phyloP scores from a whole-genome alignment of 2,329 filamentous ascomycete genomes.

The Diaporthe vaccinii region DNA sequence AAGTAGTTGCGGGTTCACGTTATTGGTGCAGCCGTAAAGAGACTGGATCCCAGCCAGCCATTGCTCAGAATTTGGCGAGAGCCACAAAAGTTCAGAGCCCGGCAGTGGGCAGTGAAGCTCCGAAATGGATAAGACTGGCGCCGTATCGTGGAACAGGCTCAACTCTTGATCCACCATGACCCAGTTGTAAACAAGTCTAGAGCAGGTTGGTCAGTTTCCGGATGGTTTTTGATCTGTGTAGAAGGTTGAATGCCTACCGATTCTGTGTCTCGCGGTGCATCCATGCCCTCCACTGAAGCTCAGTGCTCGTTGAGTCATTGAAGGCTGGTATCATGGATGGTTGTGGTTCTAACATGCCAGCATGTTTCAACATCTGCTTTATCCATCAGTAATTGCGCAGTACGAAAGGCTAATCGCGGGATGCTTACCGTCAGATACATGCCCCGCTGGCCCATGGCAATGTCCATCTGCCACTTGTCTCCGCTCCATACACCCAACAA shows the following conservation, averaged over 20 bases:
- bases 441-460: conserved; percentile 79
- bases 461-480: conserved; percentile 84
- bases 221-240: not conserved
- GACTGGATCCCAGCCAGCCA: conserved; percentile 73
- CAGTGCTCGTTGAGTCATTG: conserved; percentile 58
- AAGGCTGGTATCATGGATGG: conserved; percentile 59
- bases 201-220: not conserved
- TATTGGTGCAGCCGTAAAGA: conserved; percentile 65
- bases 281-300: conserved; percentile 74
- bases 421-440: conserved; percentile 74
- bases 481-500: conserved; percentile 80
- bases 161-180: conserved; percentile 81
- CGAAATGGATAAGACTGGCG: conserved; percentile 73
- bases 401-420: not conserved
- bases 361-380: conserved; percentile 75
- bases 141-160: conserved; percentile 74
- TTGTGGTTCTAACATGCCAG: conserved; percentile 72
- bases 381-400: conserved; percentile 45
- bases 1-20: conserved; percentile 65
- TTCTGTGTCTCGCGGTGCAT: conserved; percentile 74
- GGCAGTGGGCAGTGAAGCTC: conserved; percentile 77
- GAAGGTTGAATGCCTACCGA: conserved; percentile 58
- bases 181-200: conserved; percentile 80
- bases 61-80: conserved; percentile 67
- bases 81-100: conserved; percentile 72